Conservation (phyloP, 768 basidiomycete genomes). For the Mrakia blollopis region DNA sequence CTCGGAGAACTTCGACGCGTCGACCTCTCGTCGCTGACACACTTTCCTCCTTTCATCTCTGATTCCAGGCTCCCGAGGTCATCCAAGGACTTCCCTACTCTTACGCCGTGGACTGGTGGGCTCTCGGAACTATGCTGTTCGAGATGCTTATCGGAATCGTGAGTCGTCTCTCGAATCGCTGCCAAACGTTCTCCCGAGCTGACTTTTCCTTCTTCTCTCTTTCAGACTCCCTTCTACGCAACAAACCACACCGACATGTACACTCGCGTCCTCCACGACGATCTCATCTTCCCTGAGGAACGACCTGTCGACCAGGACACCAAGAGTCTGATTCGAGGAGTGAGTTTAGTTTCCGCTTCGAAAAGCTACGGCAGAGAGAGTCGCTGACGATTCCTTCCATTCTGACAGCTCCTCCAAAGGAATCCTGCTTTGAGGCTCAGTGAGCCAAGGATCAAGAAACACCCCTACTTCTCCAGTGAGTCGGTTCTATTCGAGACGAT, state of each 20-base stretch:
- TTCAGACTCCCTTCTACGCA: conserved; percentile 28
- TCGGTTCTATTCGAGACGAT: background rate
- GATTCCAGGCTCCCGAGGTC: conserved; percentile 73
- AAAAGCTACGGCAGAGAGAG: background rate
- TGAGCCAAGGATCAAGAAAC: conserved; percentile 87
- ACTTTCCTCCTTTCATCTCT: background rate
- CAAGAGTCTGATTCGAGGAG: conserved; percentile 88
- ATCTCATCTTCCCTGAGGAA: conserved; percentile 83
- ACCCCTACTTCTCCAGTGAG: conserved; percentile 77
- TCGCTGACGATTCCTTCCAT: background rate
- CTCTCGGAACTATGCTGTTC: conserved; percentile 93
- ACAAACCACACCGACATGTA: conserved; percentile 68
- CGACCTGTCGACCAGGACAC: conserved; percentile 90
- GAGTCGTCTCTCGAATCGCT: conserved; percentile 45
- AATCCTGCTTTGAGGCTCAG: conserved; percentile 85
- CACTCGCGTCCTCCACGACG: conserved; percentile 82
- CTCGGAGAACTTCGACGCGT: background rate
- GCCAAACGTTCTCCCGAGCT: background rate
- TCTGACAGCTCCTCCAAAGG: conserved; percentile 73
- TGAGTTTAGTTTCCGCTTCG: conserved; percentile 47
- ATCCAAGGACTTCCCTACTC: conserved; percentile 84
- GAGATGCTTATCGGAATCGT: conserved; percentile 92
- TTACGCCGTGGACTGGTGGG: conserved; percentile 98
- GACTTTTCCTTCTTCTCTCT: background rate
- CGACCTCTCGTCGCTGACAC: background rate